Evolutionary conservation across 192 early-diverging fungal genomes (phyloP).

Genomic region (Backusella liffmaniae): DNA sequence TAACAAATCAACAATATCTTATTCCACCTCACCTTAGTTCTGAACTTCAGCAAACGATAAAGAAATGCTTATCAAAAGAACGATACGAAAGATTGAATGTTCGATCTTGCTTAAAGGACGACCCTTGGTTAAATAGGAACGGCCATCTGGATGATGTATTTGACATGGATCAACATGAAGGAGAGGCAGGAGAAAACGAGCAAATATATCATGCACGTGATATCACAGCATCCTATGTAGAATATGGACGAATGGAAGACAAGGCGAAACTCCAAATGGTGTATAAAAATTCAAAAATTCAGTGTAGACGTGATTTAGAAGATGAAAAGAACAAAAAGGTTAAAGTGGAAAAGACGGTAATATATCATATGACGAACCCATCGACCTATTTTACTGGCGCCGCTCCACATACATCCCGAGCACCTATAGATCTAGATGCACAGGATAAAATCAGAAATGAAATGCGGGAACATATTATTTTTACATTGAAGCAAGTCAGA

Average conservation of each 20-base stretch:
- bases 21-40: conserved; percentile 37
- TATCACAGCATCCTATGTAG: conserved; percentile 2
- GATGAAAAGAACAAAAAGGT: conserved; percentile 21
- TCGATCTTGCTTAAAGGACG: conserved; percentile 31
- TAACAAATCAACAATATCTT: conserved; percentile 37
- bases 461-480: conserved; percentile 20
- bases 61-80: conserved; percentile 41
- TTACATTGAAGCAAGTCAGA: conserved; percentile 14
- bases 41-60: conserved; percentile 38
- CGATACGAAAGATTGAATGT: conserved; percentile 35
- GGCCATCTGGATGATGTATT: conserved; percentile 16
- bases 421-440: conserved; percentile 8
- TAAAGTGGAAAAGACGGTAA: conserved; percentile 25
- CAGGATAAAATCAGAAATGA: conserved; percentile 23
- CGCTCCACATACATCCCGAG: conserved; percentile 11
- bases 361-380: conserved; percentile 27
- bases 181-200: not conserved
- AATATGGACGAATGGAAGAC: not conserved
- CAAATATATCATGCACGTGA: not conserved
- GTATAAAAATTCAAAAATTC: conserved; percentile 5
- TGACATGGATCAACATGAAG: not conserved
- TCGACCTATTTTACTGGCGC: conserved; percentile 27
- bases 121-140: conserved; percentile 43
- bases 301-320: conserved; percentile 16
- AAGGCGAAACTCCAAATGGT: not conserved